A percentile compares a stretch with the other conserved stretches of the same genome.
Conservation (phyloP, 164 flowering plant species). For the Buxus sempervirens region DNA sequence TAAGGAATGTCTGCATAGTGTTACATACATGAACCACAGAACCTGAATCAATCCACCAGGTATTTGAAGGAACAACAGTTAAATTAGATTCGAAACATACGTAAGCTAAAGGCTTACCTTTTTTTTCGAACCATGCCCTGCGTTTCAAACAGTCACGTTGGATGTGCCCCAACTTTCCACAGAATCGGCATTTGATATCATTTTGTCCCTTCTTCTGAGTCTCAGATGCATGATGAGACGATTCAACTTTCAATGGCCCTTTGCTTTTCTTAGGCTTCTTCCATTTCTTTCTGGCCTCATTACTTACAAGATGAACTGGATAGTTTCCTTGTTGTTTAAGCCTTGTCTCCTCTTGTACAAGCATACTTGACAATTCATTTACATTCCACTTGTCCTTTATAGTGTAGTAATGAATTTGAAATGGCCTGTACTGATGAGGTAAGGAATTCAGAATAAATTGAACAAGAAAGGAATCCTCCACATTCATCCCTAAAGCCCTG, state of each 20-base stretch:
- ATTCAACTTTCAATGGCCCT: background rate
- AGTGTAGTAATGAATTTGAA: constrained; percentile 20
- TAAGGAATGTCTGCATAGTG: constrained; percentile 19
- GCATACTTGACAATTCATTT: constrained; percentile 9
- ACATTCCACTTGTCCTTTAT: constrained; percentile 18
- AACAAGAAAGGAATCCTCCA: constrained; percentile 14
- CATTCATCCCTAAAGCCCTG: background rate
- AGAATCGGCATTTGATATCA: constrained; percentile 2
- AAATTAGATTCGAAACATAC: constrained; percentile 9
- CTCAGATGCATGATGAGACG: background rate
- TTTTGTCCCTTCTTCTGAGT: background rate
- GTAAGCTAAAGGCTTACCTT: background rate
- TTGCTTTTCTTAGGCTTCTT: background rate
- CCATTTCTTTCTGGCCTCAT: background rate
- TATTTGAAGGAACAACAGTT: background rate
- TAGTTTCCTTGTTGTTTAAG: background rate
- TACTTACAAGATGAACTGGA: background rate
- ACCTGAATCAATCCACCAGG: background rate
- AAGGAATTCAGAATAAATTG: constrained; percentile 20
- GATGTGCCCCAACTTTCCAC: background rate
- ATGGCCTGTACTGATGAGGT: constrained; percentile 11
- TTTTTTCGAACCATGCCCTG: constrained; percentile 1
- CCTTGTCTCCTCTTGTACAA: constrained; percentile 17
- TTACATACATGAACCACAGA: constrained; percentile 6
- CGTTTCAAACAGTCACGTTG: constrained; percentile 8